Evolutionary conservation across 768 basidiomycete genomes (phyloP).

Genomic region (Collybia mongolica): DNA sequence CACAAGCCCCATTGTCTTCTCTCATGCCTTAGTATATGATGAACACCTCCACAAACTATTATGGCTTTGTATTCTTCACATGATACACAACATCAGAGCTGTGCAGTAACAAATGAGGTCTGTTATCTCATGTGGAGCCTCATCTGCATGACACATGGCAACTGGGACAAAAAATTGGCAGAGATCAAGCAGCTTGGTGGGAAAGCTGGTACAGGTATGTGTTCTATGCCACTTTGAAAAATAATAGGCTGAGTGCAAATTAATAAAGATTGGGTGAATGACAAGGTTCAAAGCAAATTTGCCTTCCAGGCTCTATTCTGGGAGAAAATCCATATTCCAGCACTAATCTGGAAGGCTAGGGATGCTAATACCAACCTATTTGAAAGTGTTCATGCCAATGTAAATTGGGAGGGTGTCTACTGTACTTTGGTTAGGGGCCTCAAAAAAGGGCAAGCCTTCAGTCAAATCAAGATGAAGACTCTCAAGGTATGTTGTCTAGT

Average conservation of each 20-base stretch:
- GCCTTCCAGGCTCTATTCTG: conserved; percentile 14
- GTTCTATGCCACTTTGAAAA: too few species aligned
- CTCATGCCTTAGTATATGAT: conserved; percentile 11
- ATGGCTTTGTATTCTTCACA: conserved; percentile 20
- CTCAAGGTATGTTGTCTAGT: conserved; percentile 8
- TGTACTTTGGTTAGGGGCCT: conserved; percentile 17
- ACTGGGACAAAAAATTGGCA: too few species aligned
- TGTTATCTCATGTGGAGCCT: too few species aligned
- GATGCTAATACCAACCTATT: too few species aligned
- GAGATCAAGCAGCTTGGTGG: too few species aligned
- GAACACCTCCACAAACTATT: conserved; percentile 20
- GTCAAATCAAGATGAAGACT: conserved; percentile 12
- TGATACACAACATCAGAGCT: too few species aligned
- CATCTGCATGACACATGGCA: too few species aligned
- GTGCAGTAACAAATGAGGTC: too few species aligned
- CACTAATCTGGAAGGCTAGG: conserved; percentile 13
- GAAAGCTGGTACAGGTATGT: too few species aligned
- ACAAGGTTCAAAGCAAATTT: conserved; percentile 13
- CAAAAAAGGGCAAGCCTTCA: conserved; percentile 13
- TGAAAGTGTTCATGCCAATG: conserved; percentile 16
- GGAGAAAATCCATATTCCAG: conserved; percentile 14
- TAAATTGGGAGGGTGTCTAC: conserved; percentile 14
- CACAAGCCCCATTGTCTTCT: conserved; percentile 19
- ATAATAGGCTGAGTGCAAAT: background rate
- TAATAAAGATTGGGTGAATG: conserved; percentile 15